Conservation (phyloP, 768 basidiomycete genomes). For the Phlebiopsis flavidoalba region DNA sequence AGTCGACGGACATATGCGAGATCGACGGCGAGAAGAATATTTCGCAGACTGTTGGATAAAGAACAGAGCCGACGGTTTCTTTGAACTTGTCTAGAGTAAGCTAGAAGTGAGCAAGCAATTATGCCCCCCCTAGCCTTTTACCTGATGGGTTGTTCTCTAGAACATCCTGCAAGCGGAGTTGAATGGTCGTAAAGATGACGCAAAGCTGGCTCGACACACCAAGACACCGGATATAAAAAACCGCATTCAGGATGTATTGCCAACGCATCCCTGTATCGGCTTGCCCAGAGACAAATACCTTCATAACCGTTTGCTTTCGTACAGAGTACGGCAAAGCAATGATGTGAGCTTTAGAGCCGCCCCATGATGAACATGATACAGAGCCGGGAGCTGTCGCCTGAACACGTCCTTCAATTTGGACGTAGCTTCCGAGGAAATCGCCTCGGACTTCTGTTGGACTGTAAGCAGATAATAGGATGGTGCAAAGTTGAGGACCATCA, state of each 20-base stretch:
- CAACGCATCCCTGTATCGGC: conserved; percentile 27
- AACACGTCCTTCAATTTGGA: conserved; percentile 35
- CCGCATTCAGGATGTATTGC: conserved; percentile 39
- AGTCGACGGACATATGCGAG: conserved; percentile 22
- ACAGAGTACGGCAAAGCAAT: conserved; percentile 35
- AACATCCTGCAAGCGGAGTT: conserved; percentile 14
- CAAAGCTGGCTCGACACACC: conserved; percentile 26
- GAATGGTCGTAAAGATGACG: not conserved
- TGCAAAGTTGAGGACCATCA: conserved; percentile 10
- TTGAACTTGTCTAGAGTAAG: conserved; percentile 15
- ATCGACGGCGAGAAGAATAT: conserved; percentile 30
- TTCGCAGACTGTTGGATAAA: conserved; percentile 31
- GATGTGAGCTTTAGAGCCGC: conserved; percentile 38
- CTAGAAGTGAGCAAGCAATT: not conserved
- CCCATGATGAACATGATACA: conserved; percentile 36
- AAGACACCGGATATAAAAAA: conserved; percentile 54
- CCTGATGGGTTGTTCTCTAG: conserved; percentile 28
- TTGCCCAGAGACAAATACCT: conserved; percentile 14
- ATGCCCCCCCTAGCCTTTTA: conserved; percentile 7
- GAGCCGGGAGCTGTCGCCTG: conserved; percentile 36
- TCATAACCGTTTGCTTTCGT: conserved; percentile 33
- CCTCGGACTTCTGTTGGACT: conserved; percentile 31
- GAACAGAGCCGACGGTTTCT: conserved; percentile 20
- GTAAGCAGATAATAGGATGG: not conserved
- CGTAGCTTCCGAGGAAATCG: conserved; percentile 32